Evolutionary conservation across 75 land plant species (phyloP).

Genomic region (Isoetes taiwanensis): DNA sequence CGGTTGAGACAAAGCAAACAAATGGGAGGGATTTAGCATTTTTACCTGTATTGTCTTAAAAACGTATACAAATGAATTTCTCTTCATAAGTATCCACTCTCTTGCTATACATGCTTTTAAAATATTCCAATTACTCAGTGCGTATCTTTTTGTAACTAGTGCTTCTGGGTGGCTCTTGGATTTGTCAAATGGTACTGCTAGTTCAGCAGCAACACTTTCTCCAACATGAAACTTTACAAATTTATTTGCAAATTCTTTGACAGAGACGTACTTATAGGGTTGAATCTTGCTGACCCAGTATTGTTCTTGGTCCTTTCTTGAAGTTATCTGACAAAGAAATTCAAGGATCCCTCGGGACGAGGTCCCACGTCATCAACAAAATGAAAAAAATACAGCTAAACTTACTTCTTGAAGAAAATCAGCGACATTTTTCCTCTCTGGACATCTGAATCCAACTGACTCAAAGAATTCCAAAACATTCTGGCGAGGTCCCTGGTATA

Average conservation of each 20-base stretch:
- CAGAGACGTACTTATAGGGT: slow-evolving; percentile 19
- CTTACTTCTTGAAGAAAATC: slow-evolving; percentile 5
- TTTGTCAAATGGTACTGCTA: slow-evolving; percentile 24
- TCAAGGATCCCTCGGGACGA: no score
- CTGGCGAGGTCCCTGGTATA: background rate
- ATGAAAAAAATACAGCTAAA: background rate
- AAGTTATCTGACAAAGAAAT: slow-evolving; percentile 87
- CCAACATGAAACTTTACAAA: slow-evolving; percentile 20
- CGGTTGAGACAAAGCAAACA: no score
- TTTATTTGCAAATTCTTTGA: slow-evolving; percentile 16
- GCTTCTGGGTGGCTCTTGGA: slow-evolving; percentile 29
- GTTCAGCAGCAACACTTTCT: slow-evolving; percentile 10
- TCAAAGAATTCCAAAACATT: slow-evolving; percentile 3
- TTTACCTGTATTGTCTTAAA: slow-evolving; percentile 29
- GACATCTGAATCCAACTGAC: slow-evolving; percentile 1
- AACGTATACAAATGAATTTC: slow-evolving; percentile 30
- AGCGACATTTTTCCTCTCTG: background rate
- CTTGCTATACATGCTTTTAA: slow-evolving; percentile 26
- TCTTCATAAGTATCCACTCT: slow-evolving; percentile 31
- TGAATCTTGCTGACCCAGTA: slow-evolving; percentile 21
- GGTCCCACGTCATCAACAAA: no score
- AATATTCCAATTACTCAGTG: slow-evolving; percentile 27
- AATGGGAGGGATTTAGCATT: background rate
- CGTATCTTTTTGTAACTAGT: slow-evolving; percentile 26
- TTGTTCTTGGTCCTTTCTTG: slow-evolving; percentile 38